Evolutionary conservation across 208 protist genomes (phyloP).

Genomic region (Perkinsela sp.): DNA sequence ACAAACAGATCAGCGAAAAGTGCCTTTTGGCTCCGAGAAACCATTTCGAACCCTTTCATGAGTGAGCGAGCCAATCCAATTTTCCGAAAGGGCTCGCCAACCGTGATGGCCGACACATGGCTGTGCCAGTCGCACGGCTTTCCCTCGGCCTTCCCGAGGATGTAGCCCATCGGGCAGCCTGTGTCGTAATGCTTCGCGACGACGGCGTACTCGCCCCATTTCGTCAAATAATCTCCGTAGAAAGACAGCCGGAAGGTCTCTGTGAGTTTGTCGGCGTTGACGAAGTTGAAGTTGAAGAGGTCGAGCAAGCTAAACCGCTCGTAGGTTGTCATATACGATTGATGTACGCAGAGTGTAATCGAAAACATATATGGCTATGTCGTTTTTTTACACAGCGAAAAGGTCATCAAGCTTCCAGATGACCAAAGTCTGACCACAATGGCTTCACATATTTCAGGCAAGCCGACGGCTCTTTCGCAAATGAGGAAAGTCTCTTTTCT

Average conservation of each 20-base stretch:
- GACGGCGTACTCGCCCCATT: constrained; percentile 83
- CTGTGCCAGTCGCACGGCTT: constrained; percentile 77
- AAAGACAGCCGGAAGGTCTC: constrained; percentile 89
- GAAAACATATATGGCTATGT: too few species aligned
- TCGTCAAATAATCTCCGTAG: constrained; percentile 84
- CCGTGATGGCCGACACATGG: constrained; percentile 94
- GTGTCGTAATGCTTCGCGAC: constrained; percentile 56
- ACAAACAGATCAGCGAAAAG: constrained; percentile 99
- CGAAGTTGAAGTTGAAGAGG: constrained; percentile 76
- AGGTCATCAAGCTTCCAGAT: too few species aligned
- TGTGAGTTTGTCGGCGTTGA: constrained; percentile 84
- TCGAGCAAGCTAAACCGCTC: constrained; percentile 66
- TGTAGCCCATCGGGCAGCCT: constrained; percentile 75
- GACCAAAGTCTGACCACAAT: too few species aligned
- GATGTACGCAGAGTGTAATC: too few species aligned
- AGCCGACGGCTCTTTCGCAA: too few species aligned
- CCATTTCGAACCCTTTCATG: constrained; percentile 79
- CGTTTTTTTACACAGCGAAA: too few species aligned
- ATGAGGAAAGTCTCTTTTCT: too few species aligned
- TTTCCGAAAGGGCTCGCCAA: constrained; percentile 83
- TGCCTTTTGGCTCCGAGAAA: constrained; percentile 47
- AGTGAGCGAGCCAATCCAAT: constrained; percentile 70
- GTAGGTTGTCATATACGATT: constrained; percentile 82
- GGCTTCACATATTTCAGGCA: too few species aligned
- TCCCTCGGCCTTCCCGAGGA: constrained; percentile 86